Conservation (phyloP, 345 rosid species). For the Aethionema arabicum region DNA sequence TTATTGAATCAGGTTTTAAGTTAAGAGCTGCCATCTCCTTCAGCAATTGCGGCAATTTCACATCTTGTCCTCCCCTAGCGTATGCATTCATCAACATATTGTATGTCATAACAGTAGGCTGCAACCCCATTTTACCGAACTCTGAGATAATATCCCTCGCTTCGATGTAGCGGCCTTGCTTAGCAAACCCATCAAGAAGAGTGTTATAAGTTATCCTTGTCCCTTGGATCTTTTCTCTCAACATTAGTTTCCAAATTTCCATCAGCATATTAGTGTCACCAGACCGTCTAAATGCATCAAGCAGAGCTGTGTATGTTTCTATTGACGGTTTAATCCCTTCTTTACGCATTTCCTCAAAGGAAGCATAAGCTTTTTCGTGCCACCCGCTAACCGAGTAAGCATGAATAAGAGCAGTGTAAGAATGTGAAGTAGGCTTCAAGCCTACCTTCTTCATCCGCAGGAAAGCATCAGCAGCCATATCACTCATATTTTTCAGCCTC, state of each 20-base stretch:
- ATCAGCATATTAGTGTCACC: constrained; percentile 62
- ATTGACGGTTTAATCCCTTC: constrained; percentile 73
- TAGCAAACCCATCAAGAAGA: constrained; percentile 86
- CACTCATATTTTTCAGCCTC: constrained; percentile 71
- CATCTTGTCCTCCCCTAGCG: constrained; percentile 77
- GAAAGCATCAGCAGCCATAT: constrained; percentile 80
- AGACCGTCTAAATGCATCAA: constrained; percentile 75
- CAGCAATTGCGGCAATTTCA: constrained; percentile 77
- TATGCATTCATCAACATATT: constrained; percentile 96
- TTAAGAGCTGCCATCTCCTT: constrained; percentile 70
- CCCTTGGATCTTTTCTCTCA: constrained; percentile 54
- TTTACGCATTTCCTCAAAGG: constrained; percentile 63
- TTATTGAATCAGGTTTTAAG: constrained; percentile 77
- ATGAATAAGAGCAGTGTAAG: constrained; percentile 83
- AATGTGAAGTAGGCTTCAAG: constrained; percentile 69
- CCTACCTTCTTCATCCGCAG: constrained; percentile 72
- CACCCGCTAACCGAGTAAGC: constrained; percentile 81
- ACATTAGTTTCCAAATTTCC: constrained; percentile 83
- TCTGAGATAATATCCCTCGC: constrained; percentile 79
- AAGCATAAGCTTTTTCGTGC: constrained; percentile 69
- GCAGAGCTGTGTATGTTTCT: constrained; percentile 80
- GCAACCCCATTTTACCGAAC: constrained; percentile 71
- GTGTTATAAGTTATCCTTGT: constrained; percentile 76
- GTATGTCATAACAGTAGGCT: constrained; percentile 80
- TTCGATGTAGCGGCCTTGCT: constrained; percentile 79